Evolutionary conservation across 2,329 filamentous ascomycete species (phyloP).

Genomic region (Trematosphaeria pertusa): DNA sequence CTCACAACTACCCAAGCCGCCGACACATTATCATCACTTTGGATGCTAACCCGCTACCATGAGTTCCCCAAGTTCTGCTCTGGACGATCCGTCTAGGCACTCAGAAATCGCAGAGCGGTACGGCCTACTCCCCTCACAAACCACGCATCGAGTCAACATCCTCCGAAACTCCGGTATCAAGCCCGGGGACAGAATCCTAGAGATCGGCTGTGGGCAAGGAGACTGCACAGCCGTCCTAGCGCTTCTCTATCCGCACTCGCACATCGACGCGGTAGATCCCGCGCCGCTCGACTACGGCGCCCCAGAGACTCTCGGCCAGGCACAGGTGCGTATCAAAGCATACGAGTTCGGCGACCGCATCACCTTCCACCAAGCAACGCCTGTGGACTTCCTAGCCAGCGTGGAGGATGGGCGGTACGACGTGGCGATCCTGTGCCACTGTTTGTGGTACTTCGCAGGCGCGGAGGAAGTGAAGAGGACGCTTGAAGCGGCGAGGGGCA

Average conservation of each 20-base stretch:
- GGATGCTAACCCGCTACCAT: too few relatives aligned
- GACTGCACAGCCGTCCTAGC: constrained; percentile 64
- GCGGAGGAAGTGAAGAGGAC: constrained; percentile 45
- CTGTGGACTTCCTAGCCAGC: constrained; percentile 31
- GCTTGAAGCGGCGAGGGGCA: constrained; percentile 45
- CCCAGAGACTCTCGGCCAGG: constrained; percentile 58
- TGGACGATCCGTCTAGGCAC: not conserved
- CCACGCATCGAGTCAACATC: not conserved
- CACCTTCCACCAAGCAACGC: constrained; percentile 52
- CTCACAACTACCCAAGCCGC: too few relatives aligned
- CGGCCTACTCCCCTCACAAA: not conserved
- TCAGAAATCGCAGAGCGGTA: not conserved
- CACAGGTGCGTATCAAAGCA: constrained; percentile 54
- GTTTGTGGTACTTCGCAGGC: constrained; percentile 62
- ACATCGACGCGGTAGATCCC: constrained; percentile 60
- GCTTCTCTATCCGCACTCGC: constrained; percentile 54
- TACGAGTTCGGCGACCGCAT: constrained; percentile 53
- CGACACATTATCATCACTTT: too few relatives aligned
- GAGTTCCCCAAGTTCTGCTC: not conserved
- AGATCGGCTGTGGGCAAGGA: constrained; percentile 67
- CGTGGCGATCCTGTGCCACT: constrained; percentile 58
- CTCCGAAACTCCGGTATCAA: constrained; percentile 22
- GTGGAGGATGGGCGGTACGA: constrained; percentile 46
- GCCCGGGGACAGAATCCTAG: constrained; percentile 56
- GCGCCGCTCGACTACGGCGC: constrained; percentile 57